These are phyloP conservation scores for Striga hermonthica DNA, from an alignment of 305 asterid genomes.

Conservation along the genomic window DNA sequence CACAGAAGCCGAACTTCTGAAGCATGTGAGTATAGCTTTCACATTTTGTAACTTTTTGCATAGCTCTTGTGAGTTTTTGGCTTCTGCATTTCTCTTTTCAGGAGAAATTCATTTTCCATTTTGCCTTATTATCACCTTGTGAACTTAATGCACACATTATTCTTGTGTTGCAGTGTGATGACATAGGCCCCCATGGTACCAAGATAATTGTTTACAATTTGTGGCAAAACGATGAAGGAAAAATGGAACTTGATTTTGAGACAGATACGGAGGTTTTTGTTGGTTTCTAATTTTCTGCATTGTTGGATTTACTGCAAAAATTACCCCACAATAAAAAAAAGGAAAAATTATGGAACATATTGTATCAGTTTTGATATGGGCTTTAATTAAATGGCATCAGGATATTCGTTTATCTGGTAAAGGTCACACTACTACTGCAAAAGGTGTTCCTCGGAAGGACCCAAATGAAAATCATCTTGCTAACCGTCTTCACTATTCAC, in stretches of 20 bases:
- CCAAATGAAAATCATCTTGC: slow-evolving; percentile 69
- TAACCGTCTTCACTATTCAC: slow-evolving; percentile 73
- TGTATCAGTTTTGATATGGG: slow-evolving; percentile 25
- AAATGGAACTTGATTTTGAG: slow-evolving; percentile 81
- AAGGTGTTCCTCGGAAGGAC: slow-evolving; percentile 33
- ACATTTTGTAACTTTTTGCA: slow-evolving; percentile 6
- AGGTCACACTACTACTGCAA: slow-evolving; percentile 24
- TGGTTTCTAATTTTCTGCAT: slow-evolving; percentile 27
- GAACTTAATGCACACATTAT: slow-evolving; percentile 1
- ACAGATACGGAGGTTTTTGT: slow-evolving; percentile 68
- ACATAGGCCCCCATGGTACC: slow-evolving; percentile 77
- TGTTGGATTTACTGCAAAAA: slow-evolving; percentile 18
- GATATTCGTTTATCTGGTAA: slow-evolving; percentile 65
- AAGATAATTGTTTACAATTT: slow-evolving; percentile 70
- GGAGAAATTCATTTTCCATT: slow-evolving; percentile 7
- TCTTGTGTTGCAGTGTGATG: slow-evolving; percentile 55
- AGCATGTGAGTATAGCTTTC: slow-evolving; percentile 46
- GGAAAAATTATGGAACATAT: slow-evolving; percentile 1
- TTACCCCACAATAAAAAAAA: background rate
- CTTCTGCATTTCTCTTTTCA: slow-evolving; percentile 7
- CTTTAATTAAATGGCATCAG: slow-evolving; percentile 44
- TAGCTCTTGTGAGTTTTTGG: slow-evolving; percentile 1
- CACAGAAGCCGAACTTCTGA: slow-evolving; percentile 68
- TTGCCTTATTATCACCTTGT: slow-evolving; percentile 12
- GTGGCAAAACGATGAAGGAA: slow-evolving; percentile 70